Base-by-base conservation (phyloP, 257 asterid genomes). In the Jaltomata sinuosa region DNA sequence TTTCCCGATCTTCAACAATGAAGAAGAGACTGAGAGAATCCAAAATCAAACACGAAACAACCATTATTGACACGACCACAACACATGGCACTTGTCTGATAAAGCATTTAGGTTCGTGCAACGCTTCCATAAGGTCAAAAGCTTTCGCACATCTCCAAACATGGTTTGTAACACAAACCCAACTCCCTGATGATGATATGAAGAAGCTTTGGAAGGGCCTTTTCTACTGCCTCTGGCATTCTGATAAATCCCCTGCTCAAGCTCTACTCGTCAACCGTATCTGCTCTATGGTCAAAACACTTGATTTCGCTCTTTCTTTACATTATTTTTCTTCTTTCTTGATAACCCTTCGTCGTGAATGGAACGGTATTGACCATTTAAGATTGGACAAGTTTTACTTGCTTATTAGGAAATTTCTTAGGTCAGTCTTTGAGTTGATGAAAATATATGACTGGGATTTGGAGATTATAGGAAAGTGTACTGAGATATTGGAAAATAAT, bases 161-260 rank as follows among this genome's bases (percentile, higher is more conserved):
- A 0, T 95, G 98, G 98, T 93, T 94, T 47, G 84, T 87, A 15
- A 76, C 94, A 0, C 88, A 92, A 47, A 47, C 94, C 21, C 87
- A 84, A 45, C 87, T 94, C 47, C 68, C 94, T 22, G 94, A 96
- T 8, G 87, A 89, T 71, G 98, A 97, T 72, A 87, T 95, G 88
- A 91, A 88, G 87, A 95, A 92, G 91, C 86, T 97, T 4, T 95
- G 99, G 99, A 97, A 97, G 40, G 98, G 98, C 8, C 94, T 97
- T 8, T 97, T 97, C 64, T 97, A 95, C 86, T 95, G 97, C 87
- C 87, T 97, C 12, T 94, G 99, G 98, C 99, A 94, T 87, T 87
- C 97, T 19, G 98, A 95, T 86, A 97, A 95, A 89, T 84, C 96
- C 52, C 95, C 90, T 11, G 93, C 95, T 83, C 98, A 97, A 91